phyloP scores from a whole-genome alignment of 2,329 filamentous ascomycete genomes.

The Allantophomopsis cytisporea region DNA sequence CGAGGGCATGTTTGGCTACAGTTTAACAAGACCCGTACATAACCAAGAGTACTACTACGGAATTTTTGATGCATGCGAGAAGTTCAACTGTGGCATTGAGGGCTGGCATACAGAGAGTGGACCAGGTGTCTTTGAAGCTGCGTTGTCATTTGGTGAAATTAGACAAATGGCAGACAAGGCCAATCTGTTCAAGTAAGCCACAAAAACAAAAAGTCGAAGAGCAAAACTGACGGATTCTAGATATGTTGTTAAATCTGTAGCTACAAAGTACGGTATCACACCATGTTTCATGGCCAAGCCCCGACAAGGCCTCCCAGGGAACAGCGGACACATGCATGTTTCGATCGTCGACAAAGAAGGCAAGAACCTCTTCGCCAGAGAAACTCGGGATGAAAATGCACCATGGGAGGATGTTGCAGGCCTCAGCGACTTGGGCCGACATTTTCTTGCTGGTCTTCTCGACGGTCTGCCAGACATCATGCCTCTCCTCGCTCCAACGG shows the following conservation, averaged over 20 bases:
- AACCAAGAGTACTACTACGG: slow-evolving; percentile 91
- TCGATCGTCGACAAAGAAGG: slow-evolving; percentile 72
- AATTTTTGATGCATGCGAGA: slow-evolving; percentile 66
- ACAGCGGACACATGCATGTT: slow-evolving; percentile 91
- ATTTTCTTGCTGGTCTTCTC: slow-evolving; percentile 85
- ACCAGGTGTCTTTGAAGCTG: slow-evolving; percentile 89
- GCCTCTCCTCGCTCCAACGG: slow-evolving; percentile 84
- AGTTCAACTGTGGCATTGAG: slow-evolving; percentile 73
- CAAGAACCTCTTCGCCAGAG: slow-evolving; percentile 72
- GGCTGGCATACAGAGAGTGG: slow-evolving; percentile 95
- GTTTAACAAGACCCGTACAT: slow-evolving; percentile 71
- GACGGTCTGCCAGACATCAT: slow-evolving; percentile 88
- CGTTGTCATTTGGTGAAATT: slow-evolving; percentile 81
- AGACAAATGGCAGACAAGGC: slow-evolving; percentile 85
- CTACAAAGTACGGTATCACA: slow-evolving; percentile 77
- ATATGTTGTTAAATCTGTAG: slow-evolving; percentile 80
- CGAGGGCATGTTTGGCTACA: slow-evolving; percentile 95
- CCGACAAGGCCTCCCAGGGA: slow-evolving; percentile 77
- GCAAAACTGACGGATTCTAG: slow-evolving; percentile 17
- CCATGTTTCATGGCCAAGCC: slow-evolving; percentile 99
- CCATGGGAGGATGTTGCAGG: slow-evolving; percentile 62
- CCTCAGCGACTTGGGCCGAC: slow-evolving; percentile 77
- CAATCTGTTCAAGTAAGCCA: slow-evolving; percentile 71
- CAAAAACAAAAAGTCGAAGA: background rate
- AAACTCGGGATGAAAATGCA: slow-evolving; percentile 55